Evolutionary conservation across 352 stramenopile species (phyloP), one percentile per base, ranked within the genome.

Genomic region (Thalassiosira hispida): DNA sequence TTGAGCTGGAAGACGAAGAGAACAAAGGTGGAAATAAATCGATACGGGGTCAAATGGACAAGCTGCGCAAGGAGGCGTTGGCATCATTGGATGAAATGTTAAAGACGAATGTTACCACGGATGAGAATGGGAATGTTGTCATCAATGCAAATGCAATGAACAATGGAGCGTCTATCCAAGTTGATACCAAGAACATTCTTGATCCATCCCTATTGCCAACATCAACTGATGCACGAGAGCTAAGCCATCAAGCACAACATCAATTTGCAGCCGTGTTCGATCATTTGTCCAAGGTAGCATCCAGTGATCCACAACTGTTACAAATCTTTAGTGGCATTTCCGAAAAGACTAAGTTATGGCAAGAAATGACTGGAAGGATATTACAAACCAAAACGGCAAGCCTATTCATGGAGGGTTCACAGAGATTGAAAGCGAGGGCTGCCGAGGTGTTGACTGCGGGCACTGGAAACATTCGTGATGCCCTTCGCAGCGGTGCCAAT

Each of bases 251-350:
- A 44, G 42, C 90, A 1, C 74, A 67, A 66, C 27, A 79, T 18
- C 77, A 90, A 70, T 94, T 94, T 68, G 35, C 65, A 47, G 63
- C 62, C 33, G 86, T 90, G 60, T 91, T 91, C 62, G 86, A 94
- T 59, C 83, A 63, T 42, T 53, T 92, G 7, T 75, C 83, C 18
- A 59, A 64, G n/a, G 86, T 80, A 29, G 78, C 86, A 2, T 87
- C 84, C 27, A 90, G 84, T 1, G 88, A 94, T 83, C 72, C 77
- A 27, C 66, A 78, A 63, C 60, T 94, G 11, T 59, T 78, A 18
- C 52, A 64, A 12, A 84, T 92, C n/a, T 88, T 92, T 53, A 77
- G 79, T 20, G 83, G 69, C 3, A 83, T 93, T 33, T 88, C 78
- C 1, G 85, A 89, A 44, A 84, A 87, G 64, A 93, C 89, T 1